Conservation (phyloP, 345 rosid genomes). For the thale cress (Arabidopsis thaliana) region DNA sequence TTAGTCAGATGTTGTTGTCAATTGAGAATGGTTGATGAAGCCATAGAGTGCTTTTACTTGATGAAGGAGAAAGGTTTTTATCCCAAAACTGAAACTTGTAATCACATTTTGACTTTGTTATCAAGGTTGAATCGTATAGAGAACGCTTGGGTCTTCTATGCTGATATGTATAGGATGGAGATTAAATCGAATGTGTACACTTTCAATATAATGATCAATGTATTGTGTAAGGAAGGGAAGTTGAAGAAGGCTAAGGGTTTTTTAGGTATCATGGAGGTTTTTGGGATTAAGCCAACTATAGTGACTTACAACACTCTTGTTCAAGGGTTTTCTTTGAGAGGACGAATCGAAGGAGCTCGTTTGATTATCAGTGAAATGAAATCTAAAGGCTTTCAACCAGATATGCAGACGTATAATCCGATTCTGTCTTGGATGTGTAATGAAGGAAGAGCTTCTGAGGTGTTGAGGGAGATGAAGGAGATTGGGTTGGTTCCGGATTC, state of each 20-base stretch:
- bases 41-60: slow-evolving; percentile 63
- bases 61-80: slow-evolving; percentile 70
- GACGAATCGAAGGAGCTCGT: slow-evolving; percentile 75
- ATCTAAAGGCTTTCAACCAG: slow-evolving; percentile 64
- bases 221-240: slow-evolving; percentile 87
- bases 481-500: slow-evolving; percentile 70
- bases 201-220: slow-evolving; percentile 87
- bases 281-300: slow-evolving; percentile 70
- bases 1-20: slow-evolving; percentile 69
- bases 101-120: slow-evolving; percentile 64
- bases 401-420: slow-evolving; percentile 77
- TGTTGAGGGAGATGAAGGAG: slow-evolving; percentile 67
- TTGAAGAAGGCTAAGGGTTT: slow-evolving; percentile 77
- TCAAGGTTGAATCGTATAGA: slow-evolving; percentile 62
- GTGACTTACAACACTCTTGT: slow-evolving; percentile 82
- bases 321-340: slow-evolving; percentile 71
- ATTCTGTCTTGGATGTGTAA: slow-evolving; percentile 80
- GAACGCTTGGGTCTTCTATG: slow-evolving; percentile 79
- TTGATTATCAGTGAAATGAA: slow-evolving; percentile 67
- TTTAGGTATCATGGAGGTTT: slow-evolving; percentile 60
- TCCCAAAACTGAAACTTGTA: slow-evolving; percentile 79
- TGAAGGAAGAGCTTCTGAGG: slow-evolving; percentile 63
- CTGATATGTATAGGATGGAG: slow-evolving; percentile 92
- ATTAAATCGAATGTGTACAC: slow-evolving; percentile 72
- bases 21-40: slow-evolving; percentile 65